Conservation (phyloP, 108 stramenopile genomes). For the Cyclotella atomus region DNA sequence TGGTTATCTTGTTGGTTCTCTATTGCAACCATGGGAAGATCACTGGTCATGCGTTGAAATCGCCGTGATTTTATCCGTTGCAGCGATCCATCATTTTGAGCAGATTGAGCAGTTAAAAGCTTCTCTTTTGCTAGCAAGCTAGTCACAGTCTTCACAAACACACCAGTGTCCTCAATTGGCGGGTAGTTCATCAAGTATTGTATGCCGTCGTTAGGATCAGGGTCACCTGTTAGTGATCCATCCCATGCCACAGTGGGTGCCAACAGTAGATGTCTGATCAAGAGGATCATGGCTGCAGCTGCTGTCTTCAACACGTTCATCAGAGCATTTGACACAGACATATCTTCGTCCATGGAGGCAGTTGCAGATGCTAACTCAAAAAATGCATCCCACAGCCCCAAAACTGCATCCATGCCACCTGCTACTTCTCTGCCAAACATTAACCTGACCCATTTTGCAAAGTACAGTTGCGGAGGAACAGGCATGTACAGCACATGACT, state of each 20-base stretch:
- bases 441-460: conserved; percentile 64
- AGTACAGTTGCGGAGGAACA: conserved; percentile 62
- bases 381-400: conserved; percentile 62
- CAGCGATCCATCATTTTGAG: not conserved
- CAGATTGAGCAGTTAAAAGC: conserved; percentile 9
- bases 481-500: conserved; percentile 45
- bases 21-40: not conserved
- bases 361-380: conserved; percentile 48
- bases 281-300: conserved; percentile 68
- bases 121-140: conserved; percentile 51
- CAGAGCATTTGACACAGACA: conserved; percentile 40
- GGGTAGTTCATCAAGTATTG: conserved; percentile 75
- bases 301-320: conserved; percentile 72
- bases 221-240: conserved; percentile 35
- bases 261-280: conserved; percentile 54
- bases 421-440: conserved; percentile 77
- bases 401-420: conserved; percentile 40
- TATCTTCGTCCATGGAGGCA: conserved; percentile 20
- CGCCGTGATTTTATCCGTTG: not conserved
- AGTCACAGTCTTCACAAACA: conserved; percentile 47
- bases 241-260: conserved; percentile 29
- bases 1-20: not conserved
- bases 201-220: conserved; percentile 54
- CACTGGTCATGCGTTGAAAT: not conserved
- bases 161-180: conserved; percentile 51